These are phyloP conservation scores for Diaporthe vexans DNA, from an alignment of 2,329 filamentous ascomycete species.

Conservation along the genomic window DNA sequence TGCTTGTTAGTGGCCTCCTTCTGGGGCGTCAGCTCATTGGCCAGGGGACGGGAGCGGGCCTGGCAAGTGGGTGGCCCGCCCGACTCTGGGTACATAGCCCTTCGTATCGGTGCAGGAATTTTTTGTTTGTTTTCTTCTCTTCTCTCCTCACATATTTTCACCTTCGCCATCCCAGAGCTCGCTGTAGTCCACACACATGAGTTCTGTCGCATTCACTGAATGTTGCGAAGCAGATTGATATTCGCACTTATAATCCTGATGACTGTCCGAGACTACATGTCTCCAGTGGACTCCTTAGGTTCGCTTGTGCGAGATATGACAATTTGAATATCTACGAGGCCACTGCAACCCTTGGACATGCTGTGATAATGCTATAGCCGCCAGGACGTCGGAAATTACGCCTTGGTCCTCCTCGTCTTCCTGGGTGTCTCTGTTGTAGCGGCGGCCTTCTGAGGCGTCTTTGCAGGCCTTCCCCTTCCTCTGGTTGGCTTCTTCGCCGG, in stretches of 20 bases:
- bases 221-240: constrained; percentile 40
- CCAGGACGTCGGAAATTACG: constrained; percentile 47
- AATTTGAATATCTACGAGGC: constrained; percentile 34
- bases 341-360: constrained; percentile 40
- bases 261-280: constrained; percentile 41
- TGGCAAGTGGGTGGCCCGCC: not conserved
- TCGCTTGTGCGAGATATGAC: constrained; percentile 39
- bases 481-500: constrained; percentile 43
- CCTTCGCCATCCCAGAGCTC: constrained; percentile 56
- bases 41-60: not conserved
- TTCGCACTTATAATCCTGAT: constrained; percentile 43
- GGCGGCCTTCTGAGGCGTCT: constrained; percentile 45
- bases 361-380: constrained; percentile 7
- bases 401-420: constrained; percentile 51
- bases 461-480: constrained; percentile 38
- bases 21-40: constrained; percentile 32
- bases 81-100: constrained; percentile 11
- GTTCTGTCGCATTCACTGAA: constrained; percentile 39
- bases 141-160: constrained; percentile 63
- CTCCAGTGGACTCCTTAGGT: constrained; percentile 44
- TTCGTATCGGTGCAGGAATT: constrained; percentile 26
- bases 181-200: constrained; percentile 49
- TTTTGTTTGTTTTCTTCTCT: constrained; percentile 53
- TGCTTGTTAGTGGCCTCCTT: not conserved
- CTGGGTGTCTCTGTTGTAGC: constrained; percentile 50